Evolutionary conservation across 768 basidiomycete genomes (phyloP).

Genomic region (Kwoniella shandongensis): DNA sequence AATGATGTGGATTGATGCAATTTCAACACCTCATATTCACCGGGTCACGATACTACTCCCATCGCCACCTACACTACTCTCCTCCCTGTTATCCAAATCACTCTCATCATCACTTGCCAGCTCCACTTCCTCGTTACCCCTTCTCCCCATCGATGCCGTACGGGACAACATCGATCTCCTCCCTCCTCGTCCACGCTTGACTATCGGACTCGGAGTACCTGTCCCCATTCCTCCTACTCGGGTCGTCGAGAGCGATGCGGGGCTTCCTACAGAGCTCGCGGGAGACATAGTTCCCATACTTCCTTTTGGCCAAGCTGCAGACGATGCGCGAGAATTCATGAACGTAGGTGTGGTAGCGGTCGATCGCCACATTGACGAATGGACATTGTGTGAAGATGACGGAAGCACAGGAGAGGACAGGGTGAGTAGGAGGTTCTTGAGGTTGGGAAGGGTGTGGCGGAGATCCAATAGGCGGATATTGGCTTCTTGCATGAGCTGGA

Average conservation of each 20-base stretch:
- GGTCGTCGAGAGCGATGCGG: too few relatives aligned
- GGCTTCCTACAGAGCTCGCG: too few relatives aligned
- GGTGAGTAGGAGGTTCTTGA: slow-evolving; percentile 88
- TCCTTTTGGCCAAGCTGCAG: slow-evolving; percentile 9
- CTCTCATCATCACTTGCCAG: slow-evolving; percentile 5
- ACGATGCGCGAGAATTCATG: slow-evolving; percentile 3
- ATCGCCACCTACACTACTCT: neutral
- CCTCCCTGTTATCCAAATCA: neutral
- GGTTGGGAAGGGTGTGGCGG: slow-evolving; percentile 92
- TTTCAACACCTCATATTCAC: neutral
- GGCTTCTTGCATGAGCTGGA: slow-evolving; percentile 85
- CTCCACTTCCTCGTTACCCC: neutral
- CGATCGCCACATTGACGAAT: neutral
- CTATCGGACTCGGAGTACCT: slow-evolving; percentile 9
- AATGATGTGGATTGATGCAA: too few relatives aligned
- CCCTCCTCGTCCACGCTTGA: neutral
- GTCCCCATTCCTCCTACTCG: neutral
- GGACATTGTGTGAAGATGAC: slow-evolving; percentile 1
- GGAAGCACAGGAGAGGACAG: slow-evolving; percentile 39
- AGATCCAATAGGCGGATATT: slow-evolving; percentile 85
- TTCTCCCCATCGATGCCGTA: neutral
- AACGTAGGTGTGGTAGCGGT: too few relatives aligned
- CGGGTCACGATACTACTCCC: neutral
- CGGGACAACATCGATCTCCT: slow-evolving; percentile 5
- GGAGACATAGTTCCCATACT: neutral